Evolutionary conservation across 2,329 filamentous ascomycete genomes (phyloP), one percentile per base, ranked within the genome.

Genomic region (Colletotrichum sp.): DNA sequence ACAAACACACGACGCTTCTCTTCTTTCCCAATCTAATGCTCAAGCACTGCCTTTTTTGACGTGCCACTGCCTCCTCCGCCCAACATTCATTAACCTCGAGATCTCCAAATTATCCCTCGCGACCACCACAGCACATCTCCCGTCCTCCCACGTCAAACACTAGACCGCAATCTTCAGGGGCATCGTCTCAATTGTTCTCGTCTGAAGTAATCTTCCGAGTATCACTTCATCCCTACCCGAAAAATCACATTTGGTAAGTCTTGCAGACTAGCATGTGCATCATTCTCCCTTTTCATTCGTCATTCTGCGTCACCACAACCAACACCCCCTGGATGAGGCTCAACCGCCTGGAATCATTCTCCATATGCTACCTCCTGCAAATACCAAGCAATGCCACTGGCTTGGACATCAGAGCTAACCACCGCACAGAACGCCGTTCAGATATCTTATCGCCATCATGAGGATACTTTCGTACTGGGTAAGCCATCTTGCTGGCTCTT

Each of bases 401-500:
- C 30, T 36, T 26, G 55, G 6, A 49, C n/a, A 49, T 49, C n/a
- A 49, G 10, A 49, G n/a, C 44, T 49, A 49, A 49, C n/a, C 44
- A 21, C 44, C 44, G 44, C 44, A 5, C 44, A 49, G 44, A 21
- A 21, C 44, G 44, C n/a, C 44, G 44, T 49, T 49, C n/a, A 49
- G 12, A n/a, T n/a, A 21, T 4, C n/a, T 21, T 13, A 49, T 13
- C 32, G 72, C 34, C 71, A 76, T 63, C 21, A 79, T 80, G 78
- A 79, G 64, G 66, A 59, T 78, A 34, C 21, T 80, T 32, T 80
- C 79, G 21, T 79, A 86, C 78, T 87, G 86, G 86, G 86, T 87
- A 82, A 26, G 79, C 77, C 6, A 6, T 18, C 44, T 21, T 32
- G 10, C 39, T 67, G 74, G 32, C 28, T 10, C 49, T 9, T 8